These are phyloP conservation scores for Nemania sp. DNA, from an alignment of 2,329 filamentous ascomycete genomes.

Conservation along the genomic window DNA sequence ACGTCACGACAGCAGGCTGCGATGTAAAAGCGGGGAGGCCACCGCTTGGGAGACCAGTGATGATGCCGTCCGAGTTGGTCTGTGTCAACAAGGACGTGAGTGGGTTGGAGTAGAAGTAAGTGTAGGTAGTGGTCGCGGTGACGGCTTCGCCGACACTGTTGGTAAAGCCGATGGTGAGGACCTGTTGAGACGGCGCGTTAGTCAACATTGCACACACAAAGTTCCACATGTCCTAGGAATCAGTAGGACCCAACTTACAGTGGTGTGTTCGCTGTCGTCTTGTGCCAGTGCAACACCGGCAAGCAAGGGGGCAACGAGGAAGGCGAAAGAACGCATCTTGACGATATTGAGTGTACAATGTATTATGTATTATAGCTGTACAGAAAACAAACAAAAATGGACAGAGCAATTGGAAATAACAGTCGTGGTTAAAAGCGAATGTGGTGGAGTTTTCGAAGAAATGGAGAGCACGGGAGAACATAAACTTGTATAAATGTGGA, in stretches of 20 bases:
- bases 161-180: conserved; percentile 22
- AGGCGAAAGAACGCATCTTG: conserved; percentile 27
- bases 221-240: not conserved
- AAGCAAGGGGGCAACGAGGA: conserved; percentile 19
- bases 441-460: not conserved
- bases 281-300: conserved; percentile 21
- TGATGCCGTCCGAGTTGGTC: conserved; percentile 29
- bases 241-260: conserved; percentile 19
- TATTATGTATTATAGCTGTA: conserved; percentile 7
- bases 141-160: conserved; percentile 18
- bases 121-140: conserved; percentile 24
- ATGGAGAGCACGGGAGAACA: not conserved
- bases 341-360: conserved; percentile 4
- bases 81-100: conserved; percentile 25
- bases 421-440: conserved; percentile 4
- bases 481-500: not conserved
- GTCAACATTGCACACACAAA: not conserved
- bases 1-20: conserved; percentile 13
- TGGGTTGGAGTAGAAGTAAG: conserved; percentile 28
- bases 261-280: conserved; percentile 22
- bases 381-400: not conserved
- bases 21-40: conserved; percentile 6
- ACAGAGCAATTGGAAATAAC: conserved; percentile 1
- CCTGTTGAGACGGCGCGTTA: conserved; percentile 14
- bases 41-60: conserved; percentile 21